Base-by-base conservation (phyloP, 352 stramenopile genomes). In the Globisporangium emineosum region DNA sequence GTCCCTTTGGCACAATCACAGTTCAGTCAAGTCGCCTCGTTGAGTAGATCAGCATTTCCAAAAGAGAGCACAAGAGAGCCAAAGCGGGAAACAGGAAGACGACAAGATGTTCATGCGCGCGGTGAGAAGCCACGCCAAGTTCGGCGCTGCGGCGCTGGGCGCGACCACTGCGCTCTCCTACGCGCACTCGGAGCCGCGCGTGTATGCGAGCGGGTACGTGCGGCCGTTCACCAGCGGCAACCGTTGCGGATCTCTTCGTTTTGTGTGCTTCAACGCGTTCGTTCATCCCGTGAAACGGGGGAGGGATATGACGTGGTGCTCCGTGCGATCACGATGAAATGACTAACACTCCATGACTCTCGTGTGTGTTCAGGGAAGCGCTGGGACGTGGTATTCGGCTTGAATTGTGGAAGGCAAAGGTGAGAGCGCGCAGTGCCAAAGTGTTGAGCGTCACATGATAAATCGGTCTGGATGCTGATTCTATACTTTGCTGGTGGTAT, bases 321-420 rank as follows among this genome's bases (percentile, higher is more conserved):
- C 5, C 29, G 2, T 32, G 29, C 5, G 29, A 32, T 32, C 5
- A 5, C 5, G 29, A 5, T 32, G 21, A 23, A 21, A 2, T 54
- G 15, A 23, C 25, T 54, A 54, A 56, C n/a, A 6, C 50, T n/a
- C n/a, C 13, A 13, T 25, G 25, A n/a, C 10, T 56, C 15, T 6
- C 56, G 17, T 56, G 58, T 23, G n/a, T 55, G 29, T 62, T 19
- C 54, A 95, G 86, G 5, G 84, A 95, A 67, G 83, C 83, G 9
- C 66, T 95, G 32, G 86, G 86, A 47, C 78, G 85, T 53, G 86
- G 84, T 57, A 81, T 95, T 52, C 86, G 86, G 37, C 75, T 93
- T 19, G 86, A 95, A 69, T 74, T 89, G 54, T 95, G 86, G 86
- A 95, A 95, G 71, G 86, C 86, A 32, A 88, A 93, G 75, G 86